phyloP scores from a whole-genome alignment of 176 grass and related monocot species.

The Rhynchospora tenuis region DNA sequence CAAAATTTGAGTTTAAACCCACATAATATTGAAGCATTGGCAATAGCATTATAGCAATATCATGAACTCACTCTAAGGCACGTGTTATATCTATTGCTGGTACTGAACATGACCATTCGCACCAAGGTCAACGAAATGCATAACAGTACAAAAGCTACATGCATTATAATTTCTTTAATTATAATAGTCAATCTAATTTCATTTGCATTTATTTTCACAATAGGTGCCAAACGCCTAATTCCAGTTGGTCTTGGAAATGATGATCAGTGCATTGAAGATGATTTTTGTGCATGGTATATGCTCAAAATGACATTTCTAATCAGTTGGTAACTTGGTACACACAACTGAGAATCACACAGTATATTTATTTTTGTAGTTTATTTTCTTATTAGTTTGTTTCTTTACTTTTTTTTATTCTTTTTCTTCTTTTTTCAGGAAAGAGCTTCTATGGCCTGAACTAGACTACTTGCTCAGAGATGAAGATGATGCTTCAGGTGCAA shows the following conservation, averaged over 20 bases:
- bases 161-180: no score
- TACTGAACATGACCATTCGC: no score
- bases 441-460: slow-evolving; percentile 74
- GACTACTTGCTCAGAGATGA: slow-evolving; percentile 69
- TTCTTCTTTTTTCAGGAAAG: slow-evolving; percentile 60
- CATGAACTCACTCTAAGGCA: no score
- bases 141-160: no score
- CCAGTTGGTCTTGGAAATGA: slow-evolving; percentile 84
- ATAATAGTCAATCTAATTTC: no score
- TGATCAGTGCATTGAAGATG: slow-evolving; percentile 93
- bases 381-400: background rate
- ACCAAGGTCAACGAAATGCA: no score
- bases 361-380: background rate
- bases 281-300: slow-evolving; percentile 89
- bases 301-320: background rate
- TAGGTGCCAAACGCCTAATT: slow-evolving; percentile 76
- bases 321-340: background rate
- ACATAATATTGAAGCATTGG: no score
- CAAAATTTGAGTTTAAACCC: no score
- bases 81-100: no score
- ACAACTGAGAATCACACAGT: background rate
- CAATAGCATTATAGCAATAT: no score
- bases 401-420: background rate
- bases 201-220: slow-evolving; percentile 6
- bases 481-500: slow-evolving; percentile 48